phyloP scores from a whole-genome alignment of 2,329 filamentous ascomycete genomes.

The Stagonosporopsis vannaccii region DNA sequence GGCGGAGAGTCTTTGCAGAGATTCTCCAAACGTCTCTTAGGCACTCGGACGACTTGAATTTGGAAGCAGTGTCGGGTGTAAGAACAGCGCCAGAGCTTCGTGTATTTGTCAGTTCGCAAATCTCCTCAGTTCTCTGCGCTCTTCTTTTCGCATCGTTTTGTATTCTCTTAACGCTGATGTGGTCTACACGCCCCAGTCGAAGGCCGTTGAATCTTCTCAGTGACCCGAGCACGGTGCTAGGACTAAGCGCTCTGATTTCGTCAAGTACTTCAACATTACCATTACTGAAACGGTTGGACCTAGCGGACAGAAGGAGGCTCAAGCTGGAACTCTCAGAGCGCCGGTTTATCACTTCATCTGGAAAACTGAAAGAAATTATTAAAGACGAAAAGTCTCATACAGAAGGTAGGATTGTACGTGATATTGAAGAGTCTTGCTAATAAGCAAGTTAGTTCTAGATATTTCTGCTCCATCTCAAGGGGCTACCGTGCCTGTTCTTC shows the following conservation, averaged over 20 bases:
- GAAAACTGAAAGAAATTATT: not conserved
- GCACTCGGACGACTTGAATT: not conserved
- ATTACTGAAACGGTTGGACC: not conserved
- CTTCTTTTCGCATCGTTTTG: not conserved
- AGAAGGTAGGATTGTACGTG: not conserved
- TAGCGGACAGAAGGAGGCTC: not conserved
- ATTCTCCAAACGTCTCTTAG: constrained; percentile 8
- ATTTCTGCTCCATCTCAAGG: not conserved
- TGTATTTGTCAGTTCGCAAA: not conserved
- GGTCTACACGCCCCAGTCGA: constrained; percentile 6
- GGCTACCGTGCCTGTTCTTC: not conserved
- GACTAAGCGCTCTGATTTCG: constrained; percentile 4
- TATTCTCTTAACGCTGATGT: not conserved
- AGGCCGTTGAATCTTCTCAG: constrained; percentile 14
- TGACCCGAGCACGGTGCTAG: constrained; percentile 23
- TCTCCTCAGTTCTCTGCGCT: not conserved
- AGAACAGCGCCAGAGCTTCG: not conserved
- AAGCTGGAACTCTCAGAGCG: not conserved
- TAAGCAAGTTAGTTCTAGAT: not conserved
- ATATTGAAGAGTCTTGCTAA: not conserved
- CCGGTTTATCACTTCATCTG: not conserved
- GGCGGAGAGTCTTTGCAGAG: constrained; percentile 20
- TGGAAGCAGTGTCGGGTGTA: not conserved
- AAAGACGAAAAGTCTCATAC: not conserved
- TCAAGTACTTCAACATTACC: constrained; percentile 1